A percentile compares a stretch with the other conserved stretches of the same genome.
Conservation (phyloP, 768 basidiomycete genomes). For the Terana coerulea region DNA sequence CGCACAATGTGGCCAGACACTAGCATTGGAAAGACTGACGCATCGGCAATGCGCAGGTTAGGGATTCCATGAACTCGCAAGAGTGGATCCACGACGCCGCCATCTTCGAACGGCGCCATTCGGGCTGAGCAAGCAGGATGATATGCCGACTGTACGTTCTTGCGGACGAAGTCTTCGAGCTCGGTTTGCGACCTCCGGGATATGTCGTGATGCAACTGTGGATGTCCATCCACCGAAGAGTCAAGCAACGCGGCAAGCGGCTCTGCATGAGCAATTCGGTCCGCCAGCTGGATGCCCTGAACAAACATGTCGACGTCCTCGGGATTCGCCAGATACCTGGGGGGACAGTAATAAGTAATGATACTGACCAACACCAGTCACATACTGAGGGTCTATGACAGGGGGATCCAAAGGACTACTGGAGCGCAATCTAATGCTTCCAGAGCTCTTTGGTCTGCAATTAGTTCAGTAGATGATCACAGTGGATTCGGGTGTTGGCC, state of each 20-base stretch:
- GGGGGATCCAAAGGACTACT: slow-evolving; percentile 38
- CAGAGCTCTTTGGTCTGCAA: slow-evolving; percentile 41
- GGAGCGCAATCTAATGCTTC: slow-evolving; percentile 37
- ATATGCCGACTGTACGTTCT: slow-evolving; percentile 37
- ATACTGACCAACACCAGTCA: slow-evolving; percentile 1
- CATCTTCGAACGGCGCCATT: slow-evolving; percentile 32
- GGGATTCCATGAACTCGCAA: slow-evolving; percentile 40
- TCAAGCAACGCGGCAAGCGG: slow-evolving; percentile 37
- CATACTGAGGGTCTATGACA: slow-evolving; percentile 41
- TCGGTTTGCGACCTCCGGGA: slow-evolving; percentile 29
- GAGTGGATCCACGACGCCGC: slow-evolving; percentile 41
- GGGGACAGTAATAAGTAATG: slow-evolving; percentile 14
- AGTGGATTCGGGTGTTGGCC: not conserved
- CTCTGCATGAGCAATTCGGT: slow-evolving; percentile 34
- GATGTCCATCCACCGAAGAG: slow-evolving; percentile 18
- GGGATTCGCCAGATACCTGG: slow-evolving; percentile 39
- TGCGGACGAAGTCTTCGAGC: slow-evolving; percentile 32
- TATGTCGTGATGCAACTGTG: slow-evolving; percentile 36
- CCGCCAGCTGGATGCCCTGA: slow-evolving; percentile 37
- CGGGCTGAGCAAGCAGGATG: slow-evolving; percentile 40
- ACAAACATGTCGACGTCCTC: slow-evolving; percentile 42
- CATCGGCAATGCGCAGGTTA: slow-evolving; percentile 44
- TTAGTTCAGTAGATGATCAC: not conserved
- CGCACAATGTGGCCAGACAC: slow-evolving; percentile 43
- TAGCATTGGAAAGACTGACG: slow-evolving; percentile 41